Evolutionary conservation across 306 rosid species (phyloP), one percentile per base, ranked within the genome.

Genomic region (Corylus americana): DNA sequence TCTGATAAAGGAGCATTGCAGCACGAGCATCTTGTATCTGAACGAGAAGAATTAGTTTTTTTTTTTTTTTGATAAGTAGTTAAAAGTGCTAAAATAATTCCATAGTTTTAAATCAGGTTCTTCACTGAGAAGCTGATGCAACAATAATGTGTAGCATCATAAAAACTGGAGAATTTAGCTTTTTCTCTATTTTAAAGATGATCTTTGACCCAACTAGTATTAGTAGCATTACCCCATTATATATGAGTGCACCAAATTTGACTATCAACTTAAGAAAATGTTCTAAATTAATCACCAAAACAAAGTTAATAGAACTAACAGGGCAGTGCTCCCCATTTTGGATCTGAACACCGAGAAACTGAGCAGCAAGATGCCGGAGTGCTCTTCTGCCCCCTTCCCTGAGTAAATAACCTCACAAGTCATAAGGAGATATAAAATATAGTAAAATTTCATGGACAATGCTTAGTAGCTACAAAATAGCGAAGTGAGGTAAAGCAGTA

Each of bases 291-390:
- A 42, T 27, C 20, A 44, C 7, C 49, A 62, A n/a, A 29, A 6
- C 22, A 66, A 70, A 64, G 81, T 79, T 81, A 77, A 67, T 77
- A 67, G 53, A 81, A 88, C 98, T 89, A 78, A 95, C 98, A 61
- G 98, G 94, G 69, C 98, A 95, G 82, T 95, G 99, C 87, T 95
- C 98, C 78, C 98, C 96, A 54, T 87, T 81, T 85, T 95, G 99
- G 83, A 95, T 95, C 79, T 86, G 77, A 39, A 83, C 98, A 18
- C 89, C 87, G 50, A 93, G 98, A 89, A 84, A 80, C 85, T 91
- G 94, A 0, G 86, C 83, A 54, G 97, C 93, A 17, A 96, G 96
- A 89, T 91, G 96, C 59, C 93, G 91, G 51, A 93, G 93, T 11
- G 97, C 94, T 78, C 88, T 85, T 75, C 78, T 88, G 61, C 83